Percentiles rank a stretch among this genome's conserved stretches.
phyloP scores from a whole-genome alignment of 441 rosid species.

The Adansonia gregorii region DNA sequence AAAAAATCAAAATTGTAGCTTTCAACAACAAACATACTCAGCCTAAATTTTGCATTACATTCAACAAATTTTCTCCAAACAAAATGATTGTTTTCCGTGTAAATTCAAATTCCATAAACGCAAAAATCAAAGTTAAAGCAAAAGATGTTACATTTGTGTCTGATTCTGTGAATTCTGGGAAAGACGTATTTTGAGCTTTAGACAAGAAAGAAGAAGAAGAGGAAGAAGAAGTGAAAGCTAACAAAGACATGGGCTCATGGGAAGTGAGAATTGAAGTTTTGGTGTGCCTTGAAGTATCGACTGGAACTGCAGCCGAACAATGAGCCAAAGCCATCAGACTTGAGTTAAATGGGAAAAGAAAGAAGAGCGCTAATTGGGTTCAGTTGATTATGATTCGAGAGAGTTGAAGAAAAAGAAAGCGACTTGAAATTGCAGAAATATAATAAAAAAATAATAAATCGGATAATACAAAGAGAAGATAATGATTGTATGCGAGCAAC shows the following conservation, averaged over 20 bases:
- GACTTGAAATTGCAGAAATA: no score
- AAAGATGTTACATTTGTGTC: slow-evolving; percentile 43
- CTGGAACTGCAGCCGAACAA: slow-evolving; percentile 52
- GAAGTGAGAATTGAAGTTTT: slow-evolving; percentile 30
- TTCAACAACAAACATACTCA: not conserved
- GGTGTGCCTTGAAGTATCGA: slow-evolving; percentile 37
- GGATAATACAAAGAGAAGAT: not conserved
- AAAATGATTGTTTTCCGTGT: not conserved
- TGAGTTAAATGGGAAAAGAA: not conserved
- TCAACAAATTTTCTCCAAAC: not conserved
- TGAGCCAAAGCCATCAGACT: slow-evolving; percentile 65
- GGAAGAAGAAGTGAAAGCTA: slow-evolving; percentile 23
- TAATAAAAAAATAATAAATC: not conserved
- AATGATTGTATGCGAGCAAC: slow-evolving; percentile 23
- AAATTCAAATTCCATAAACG: not conserved
- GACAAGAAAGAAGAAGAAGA: slow-evolving; percentile 25
- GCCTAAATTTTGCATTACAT: not conserved
- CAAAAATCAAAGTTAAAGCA: not conserved
- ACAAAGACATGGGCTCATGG: slow-evolving; percentile 24
- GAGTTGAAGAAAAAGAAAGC: no score
- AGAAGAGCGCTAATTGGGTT: no score
- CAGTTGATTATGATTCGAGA: slow-evolving; percentile 2
- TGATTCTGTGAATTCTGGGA: slow-evolving; percentile 32
- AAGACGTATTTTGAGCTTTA: slow-evolving; percentile 10
- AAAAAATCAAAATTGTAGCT: not conserved